Evolutionary conservation across 768 basidiomycete species (phyloP).

Genomic region (Phylloporus rhodoxanthus): DNA sequence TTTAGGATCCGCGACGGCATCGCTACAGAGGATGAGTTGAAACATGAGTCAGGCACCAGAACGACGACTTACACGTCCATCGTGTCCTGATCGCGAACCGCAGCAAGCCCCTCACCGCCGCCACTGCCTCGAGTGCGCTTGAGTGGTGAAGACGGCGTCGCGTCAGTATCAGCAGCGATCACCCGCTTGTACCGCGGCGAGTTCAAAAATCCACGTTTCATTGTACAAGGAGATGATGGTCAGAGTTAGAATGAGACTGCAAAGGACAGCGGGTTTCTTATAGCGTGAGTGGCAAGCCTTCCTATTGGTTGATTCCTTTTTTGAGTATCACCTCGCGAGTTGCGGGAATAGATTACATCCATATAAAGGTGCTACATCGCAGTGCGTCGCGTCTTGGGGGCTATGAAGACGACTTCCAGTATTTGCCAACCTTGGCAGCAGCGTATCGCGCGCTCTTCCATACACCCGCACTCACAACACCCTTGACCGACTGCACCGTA

Average conservation of each 20-base stretch:
- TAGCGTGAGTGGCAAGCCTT: too few species aligned
- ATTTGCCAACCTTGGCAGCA: slow-evolving; percentile 76
- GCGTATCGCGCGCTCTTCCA: slow-evolving; percentile 74
- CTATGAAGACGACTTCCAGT: slow-evolving; percentile 47
- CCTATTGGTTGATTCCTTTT: too few species aligned
- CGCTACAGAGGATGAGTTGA: neutral
- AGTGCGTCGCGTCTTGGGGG: neutral
- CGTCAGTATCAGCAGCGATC: neutral
- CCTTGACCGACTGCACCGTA: slow-evolving; percentile 79
- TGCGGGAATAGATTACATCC: slow-evolving; percentile 20
- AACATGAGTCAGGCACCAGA: too few species aligned
- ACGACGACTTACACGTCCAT: neutral
- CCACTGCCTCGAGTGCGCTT: neutral
- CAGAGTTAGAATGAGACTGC: neutral
- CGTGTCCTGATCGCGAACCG: neutral
- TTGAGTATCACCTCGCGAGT: too few species aligned
- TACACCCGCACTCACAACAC: slow-evolving; percentile 75
- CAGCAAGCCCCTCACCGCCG: neutral
- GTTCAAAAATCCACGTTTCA: slow-evolving; percentile 23
- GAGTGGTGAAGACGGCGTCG: neutral
- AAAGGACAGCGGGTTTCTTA: too few species aligned
- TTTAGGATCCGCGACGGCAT: neutral
- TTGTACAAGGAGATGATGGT: neutral
- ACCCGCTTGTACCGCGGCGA: slow-evolving; percentile 5
- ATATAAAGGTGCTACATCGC: slow-evolving; percentile 13